Conservation (phyloP, 345 rosid genomes). For the Lumnitzera racemosa region DNA sequence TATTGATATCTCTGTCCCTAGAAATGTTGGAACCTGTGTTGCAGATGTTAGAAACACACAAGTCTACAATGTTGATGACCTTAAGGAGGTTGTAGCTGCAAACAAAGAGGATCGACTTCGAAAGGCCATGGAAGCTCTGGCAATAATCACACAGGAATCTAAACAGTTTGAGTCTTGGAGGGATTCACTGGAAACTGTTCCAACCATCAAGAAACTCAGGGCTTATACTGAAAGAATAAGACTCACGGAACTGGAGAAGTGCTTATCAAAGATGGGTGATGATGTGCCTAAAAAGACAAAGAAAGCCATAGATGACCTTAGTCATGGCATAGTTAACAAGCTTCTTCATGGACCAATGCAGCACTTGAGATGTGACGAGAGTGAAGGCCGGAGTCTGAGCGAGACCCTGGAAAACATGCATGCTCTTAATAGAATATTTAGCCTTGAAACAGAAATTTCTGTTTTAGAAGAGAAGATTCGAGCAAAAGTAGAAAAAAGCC, state of each 20-base stretch:
- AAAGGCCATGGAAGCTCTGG: conserved; percentile 94
- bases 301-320: conserved; percentile 83
- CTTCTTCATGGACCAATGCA: conserved; percentile 98
- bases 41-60: conserved; percentile 38
- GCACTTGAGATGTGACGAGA: conserved; percentile 91
- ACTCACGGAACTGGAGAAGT: conserved; percentile 73
- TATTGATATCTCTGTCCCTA: conserved; percentile 83
- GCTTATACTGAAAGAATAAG: conserved; percentile 93
- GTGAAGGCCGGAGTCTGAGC: conserved; percentile 60
- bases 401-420: conserved; percentile 97
- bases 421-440: conserved; percentile 92
- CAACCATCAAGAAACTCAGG: conserved; percentile 89
- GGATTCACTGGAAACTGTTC: conserved; percentile 90
- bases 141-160: conserved; percentile 69
- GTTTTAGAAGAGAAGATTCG: conserved; percentile 76
- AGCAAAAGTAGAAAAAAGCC: conserved; percentile 58
- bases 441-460: conserved; percentile 69
- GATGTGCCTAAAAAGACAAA: conserved; percentile 76
- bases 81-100: conserved; percentile 98
- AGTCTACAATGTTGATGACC: conserved; percentile 90
- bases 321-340: conserved; percentile 89
- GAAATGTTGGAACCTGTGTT: conserved; percentile 83
- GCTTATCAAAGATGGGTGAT: conserved; percentile 89
- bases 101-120: conserved; percentile 89
- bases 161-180: conserved; percentile 92